Evolutionary conservation across 192 early-diverging fungal genomes (phyloP).

Genomic region (Helicostylum pulchrum): DNA sequence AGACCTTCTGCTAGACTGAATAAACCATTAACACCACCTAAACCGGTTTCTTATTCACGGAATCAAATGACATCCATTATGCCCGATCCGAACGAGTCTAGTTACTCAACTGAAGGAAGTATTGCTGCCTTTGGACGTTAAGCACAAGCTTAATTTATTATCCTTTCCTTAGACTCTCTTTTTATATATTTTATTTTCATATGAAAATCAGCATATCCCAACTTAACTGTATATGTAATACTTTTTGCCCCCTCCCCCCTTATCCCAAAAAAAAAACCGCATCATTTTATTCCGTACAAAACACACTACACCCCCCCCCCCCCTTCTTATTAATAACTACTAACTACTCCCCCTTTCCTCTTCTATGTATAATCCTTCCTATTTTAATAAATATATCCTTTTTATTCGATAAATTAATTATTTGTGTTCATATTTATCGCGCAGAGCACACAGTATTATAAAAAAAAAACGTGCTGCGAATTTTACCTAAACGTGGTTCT

Average conservation of each 20-base stretch:
- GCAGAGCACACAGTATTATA: no score
- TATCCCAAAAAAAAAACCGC: not conserved
- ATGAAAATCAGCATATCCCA: not conserved
- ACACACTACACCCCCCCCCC: no score
- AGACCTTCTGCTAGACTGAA: not conserved
- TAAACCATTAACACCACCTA: not conserved
- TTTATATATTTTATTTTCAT: not conserved
- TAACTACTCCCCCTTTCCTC: no score
- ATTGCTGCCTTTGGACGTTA: conserved; percentile 8
- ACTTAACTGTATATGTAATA: not conserved
- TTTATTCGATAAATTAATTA: no score
- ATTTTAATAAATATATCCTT: no score
- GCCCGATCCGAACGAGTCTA: not conserved
- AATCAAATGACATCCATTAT: conserved; percentile 1
- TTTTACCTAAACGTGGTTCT: no score
- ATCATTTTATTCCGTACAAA: no score
- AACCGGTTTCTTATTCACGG: not conserved
- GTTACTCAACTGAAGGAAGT: conserved; percentile 11
- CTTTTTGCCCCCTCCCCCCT: not conserved
- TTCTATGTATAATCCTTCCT: no score
- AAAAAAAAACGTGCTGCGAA: no score
- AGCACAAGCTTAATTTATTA: not conserved
- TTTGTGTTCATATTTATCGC: no score
- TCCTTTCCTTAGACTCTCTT: not conserved
- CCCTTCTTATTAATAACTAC: no score